Conservation (phyloP, 129 eudicot species). For the Chrysanthemum seticuspe region DNA sequence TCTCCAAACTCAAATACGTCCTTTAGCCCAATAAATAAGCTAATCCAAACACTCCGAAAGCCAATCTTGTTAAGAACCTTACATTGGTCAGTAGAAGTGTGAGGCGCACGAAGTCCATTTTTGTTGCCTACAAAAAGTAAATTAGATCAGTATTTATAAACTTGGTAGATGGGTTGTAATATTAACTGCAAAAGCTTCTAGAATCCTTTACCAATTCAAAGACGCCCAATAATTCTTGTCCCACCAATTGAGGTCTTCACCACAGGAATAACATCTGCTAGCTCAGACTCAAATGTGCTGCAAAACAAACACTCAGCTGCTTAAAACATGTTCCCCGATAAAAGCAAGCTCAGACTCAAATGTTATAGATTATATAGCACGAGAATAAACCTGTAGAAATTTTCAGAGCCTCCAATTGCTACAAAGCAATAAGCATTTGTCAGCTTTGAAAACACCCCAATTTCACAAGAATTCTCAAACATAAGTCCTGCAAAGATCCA, state of each 20-base stretch:
- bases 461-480: slow-evolving; percentile 84
- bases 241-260: slow-evolving; percentile 33
- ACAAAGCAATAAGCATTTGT: slow-evolving; percentile 96
- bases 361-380: not conserved
- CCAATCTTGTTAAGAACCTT: not conserved
- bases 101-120: slow-evolving; percentile 45
- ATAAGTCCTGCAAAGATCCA: slow-evolving; percentile 61
- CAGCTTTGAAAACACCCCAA: slow-evolving; percentile 89
- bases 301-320: slow-evolving; percentile 1
- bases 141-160: not conserved
- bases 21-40: not conserved
- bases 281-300: slow-evolving; percentile 85
- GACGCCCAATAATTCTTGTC: slow-evolving; percentile 81
- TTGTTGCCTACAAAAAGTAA: slow-evolving; percentile 34
- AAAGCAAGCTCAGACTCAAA: too few relatives aligned
- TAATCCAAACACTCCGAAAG: not conserved
- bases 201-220: slow-evolving; percentile 66
- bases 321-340: slow-evolving; percentile 1
- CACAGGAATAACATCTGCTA: slow-evolving; percentile 43
- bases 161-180: not conserved
- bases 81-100: slow-evolving; percentile 66
- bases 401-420: slow-evolving; percentile 97
- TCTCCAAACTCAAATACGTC: too few relatives aligned
- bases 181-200: not conserved
- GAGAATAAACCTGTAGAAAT: slow-evolving; percentile 71